phyloP scores from a whole-genome alignment of 163 green algal genomes.

The Scenedesmus sp. region DNA sequence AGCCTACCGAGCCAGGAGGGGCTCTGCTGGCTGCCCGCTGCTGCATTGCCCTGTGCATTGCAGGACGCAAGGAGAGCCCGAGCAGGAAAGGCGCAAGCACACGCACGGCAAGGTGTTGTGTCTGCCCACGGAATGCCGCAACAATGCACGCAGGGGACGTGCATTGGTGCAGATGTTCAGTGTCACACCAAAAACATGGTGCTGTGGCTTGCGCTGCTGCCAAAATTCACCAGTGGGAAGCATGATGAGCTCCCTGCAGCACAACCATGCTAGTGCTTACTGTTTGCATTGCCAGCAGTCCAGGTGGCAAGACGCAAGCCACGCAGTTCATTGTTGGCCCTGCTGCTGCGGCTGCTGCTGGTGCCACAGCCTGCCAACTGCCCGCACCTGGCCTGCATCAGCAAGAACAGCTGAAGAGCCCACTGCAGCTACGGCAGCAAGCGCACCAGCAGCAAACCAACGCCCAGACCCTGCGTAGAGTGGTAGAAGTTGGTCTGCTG shows the following conservation, averaged over 20 bases:
- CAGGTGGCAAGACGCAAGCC: background rate
- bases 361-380: background rate
- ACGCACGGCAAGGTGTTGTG: background rate
- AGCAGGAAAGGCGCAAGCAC: background rate
- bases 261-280: background rate
- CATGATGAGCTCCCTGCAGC: background rate
- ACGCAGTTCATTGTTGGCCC: background rate
- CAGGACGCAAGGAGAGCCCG: background rate
- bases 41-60: background rate
- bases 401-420: background rate
- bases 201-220: background rate
- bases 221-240: background rate
- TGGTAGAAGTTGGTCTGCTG: background rate
- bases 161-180: background rate
- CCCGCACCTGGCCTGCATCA: background rate
- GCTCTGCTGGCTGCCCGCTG: slow-evolving; percentile 31
- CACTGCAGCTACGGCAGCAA: background rate
- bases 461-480: background rate
- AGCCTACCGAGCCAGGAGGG: slow-evolving; percentile 1
- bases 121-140: background rate
- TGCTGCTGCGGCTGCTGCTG: background rate
- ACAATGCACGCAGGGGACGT: background rate
- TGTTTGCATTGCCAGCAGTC: background rate
- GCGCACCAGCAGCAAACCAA: background rate
- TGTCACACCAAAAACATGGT: no score